A percentile compares a stretch with the other conserved stretches of the same genome.
phyloP scores from a whole-genome alignment of 169 alveolate genomes.

The Plasmodium cynomolgi region DNA sequence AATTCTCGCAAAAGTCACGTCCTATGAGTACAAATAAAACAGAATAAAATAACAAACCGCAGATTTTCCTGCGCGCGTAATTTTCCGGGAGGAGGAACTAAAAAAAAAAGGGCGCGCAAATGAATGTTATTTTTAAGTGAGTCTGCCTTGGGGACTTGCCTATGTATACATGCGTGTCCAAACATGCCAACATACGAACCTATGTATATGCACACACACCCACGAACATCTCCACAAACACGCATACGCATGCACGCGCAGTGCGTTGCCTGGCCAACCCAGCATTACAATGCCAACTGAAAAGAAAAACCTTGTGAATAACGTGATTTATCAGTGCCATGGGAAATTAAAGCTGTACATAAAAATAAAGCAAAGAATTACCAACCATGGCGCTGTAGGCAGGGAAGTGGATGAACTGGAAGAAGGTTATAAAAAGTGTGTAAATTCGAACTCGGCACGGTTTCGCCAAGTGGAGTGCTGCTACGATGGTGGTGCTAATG shows the following conservation, averaged over 20 bases:
- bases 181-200: neutral
- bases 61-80: neutral
- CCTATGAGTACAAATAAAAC: neutral
- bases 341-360: slow-evolving; percentile 59
- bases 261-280: neutral
- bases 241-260: neutral
- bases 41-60: neutral
- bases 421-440: slow-evolving; percentile 13
- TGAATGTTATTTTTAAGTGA: neutral
- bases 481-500: slow-evolving; percentile 5
- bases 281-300: slow-evolving; percentile 57
- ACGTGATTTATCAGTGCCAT: slow-evolving; percentile 37
- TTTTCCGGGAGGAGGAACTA: neutral
- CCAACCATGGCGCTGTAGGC: neutral
- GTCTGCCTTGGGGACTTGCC: neutral
- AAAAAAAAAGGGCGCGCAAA: neutral
- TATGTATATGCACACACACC: neutral
- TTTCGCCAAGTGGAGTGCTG: slow-evolving; percentile 15
- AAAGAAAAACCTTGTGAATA: slow-evolving; percentile 17
- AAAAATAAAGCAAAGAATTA: slow-evolving; percentile 18
- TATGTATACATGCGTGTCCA: neutral
- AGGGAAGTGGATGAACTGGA: neutral
- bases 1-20: neutral
- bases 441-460: neutral
- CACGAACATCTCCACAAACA: neutral